Percentiles rank a stretch among this genome's conserved stretches.
phyloP scores from a whole-genome alignment of 805 yeast genomes.

The Ogataea methanolica region DNA sequence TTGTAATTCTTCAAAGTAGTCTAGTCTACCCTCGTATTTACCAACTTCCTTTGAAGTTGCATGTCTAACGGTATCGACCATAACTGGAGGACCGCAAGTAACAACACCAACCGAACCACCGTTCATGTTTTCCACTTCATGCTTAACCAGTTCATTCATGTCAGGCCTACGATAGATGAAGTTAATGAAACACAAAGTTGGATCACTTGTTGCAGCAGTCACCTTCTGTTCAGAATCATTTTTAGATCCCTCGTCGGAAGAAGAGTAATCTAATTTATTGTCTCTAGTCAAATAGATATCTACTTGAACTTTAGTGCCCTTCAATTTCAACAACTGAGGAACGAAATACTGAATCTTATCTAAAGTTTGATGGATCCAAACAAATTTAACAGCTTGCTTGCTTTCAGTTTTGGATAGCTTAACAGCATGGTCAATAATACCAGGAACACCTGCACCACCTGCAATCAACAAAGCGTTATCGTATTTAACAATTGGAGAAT shows the following conservation, averaged over 20 bases:
- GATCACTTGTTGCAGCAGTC: too few species aligned
- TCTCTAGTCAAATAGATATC: slow-evolving; percentile 37
- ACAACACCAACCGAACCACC: slow-evolving; percentile 38
- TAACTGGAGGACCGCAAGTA: slow-evolving; percentile 42
- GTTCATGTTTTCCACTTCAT: slow-evolving; percentile 23
- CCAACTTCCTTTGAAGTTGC: slow-evolving; percentile 40
- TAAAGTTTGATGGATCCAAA: slow-evolving; percentile 57
- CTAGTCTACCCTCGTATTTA: slow-evolving; percentile 45
- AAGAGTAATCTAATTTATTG: slow-evolving; percentile 29
- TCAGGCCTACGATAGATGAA: slow-evolving; percentile 40
- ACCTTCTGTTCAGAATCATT: too few species aligned
- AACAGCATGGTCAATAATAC: slow-evolving; percentile 37
- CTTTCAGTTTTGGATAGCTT: slow-evolving; percentile 23
- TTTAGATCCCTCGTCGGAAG: neutral
- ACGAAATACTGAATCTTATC: slow-evolving; percentile 42
- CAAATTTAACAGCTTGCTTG: slow-evolving; percentile 35
- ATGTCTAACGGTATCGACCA: slow-evolving; percentile 49
- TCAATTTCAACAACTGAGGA: slow-evolving; percentile 33
- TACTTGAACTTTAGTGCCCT: slow-evolving; percentile 23
- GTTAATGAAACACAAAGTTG: slow-evolving; percentile 23
- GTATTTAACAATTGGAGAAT: slow-evolving; percentile 43
- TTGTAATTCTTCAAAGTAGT: slow-evolving; percentile 71
- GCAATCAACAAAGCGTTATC: slow-evolving; percentile 52
- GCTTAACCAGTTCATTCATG: slow-evolving; percentile 26
- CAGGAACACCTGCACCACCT: slow-evolving; percentile 72